phyloP scores from a whole-genome alignment of 2,329 filamentous ascomycete genomes.

The Colletotrichum viniferum region DNA sequence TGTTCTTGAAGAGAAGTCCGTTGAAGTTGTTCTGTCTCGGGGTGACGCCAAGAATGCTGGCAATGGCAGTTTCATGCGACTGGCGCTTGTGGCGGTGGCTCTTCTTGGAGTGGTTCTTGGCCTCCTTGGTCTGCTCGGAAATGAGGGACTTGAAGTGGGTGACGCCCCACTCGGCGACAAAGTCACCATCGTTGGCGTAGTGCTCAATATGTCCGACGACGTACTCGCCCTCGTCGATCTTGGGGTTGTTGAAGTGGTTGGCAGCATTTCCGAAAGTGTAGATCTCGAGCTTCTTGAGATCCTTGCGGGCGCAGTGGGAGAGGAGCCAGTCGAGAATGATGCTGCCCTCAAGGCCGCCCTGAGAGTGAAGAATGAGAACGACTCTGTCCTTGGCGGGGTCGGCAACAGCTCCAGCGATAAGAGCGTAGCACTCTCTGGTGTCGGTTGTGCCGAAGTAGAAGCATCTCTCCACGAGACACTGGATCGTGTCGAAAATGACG shows the following conservation, averaged over 20 bases:
- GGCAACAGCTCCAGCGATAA: slow-evolving; percentile 68
- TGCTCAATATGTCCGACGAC: slow-evolving; percentile 78
- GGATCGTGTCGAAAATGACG: slow-evolving; percentile 76
- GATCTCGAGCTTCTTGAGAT: slow-evolving; percentile 72
- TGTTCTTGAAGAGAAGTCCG: slow-evolving; percentile 54
- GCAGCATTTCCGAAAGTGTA: slow-evolving; percentile 81
- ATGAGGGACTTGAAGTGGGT: slow-evolving; percentile 58
- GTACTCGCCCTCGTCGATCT: slow-evolving; percentile 31
- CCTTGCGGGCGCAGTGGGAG: slow-evolving; percentile 69
- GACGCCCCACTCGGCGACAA: slow-evolving; percentile 76
- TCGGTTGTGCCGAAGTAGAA: slow-evolving; percentile 75
- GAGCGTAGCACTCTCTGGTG: slow-evolving; percentile 63
- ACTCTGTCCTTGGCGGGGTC: slow-evolving; percentile 47
- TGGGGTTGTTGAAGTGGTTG: slow-evolving; percentile 82
- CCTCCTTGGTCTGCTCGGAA: background rate
- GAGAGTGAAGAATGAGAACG: slow-evolving; percentile 76
- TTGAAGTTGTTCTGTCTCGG: background rate
- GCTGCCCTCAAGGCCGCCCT: slow-evolving; percentile 76
- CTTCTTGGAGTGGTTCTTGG: background rate
- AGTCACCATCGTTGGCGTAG: slow-evolving; percentile 78
- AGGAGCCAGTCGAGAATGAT: slow-evolving; percentile 79
- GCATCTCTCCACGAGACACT: slow-evolving; percentile 78
- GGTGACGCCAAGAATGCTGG: background rate
- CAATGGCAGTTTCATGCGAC: background rate
- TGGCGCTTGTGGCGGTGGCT: background rate